Evolutionary conservation across 169 alveolate species (phyloP), one percentile per base, ranked within the genome.

Genomic region (Ichthyophthirius multifiliis): DNA sequence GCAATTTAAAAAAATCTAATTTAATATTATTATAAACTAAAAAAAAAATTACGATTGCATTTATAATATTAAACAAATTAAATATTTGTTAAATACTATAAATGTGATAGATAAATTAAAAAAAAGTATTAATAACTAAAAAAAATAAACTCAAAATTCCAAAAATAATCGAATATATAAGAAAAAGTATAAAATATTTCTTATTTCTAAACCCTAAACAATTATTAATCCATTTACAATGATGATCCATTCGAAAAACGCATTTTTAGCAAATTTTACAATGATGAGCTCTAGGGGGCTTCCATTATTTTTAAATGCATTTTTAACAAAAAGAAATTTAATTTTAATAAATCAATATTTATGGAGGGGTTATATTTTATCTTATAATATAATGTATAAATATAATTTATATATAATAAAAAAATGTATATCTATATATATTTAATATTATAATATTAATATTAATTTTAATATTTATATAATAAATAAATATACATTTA

Each of bases 221-320:
- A 84, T 95, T 96, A 73, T 92, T 93, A 16, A 93, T 89, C 96
- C 97, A 93, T n/a, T 64, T 83, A 80, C 98, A 96, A 31, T 77
- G 84, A 82, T 96, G 98, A 88, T 96, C 98, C 96, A 92, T 91
- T 77, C 88, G 87, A 43, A 89, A 76, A 81, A 94, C 89, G 78
- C 98, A 96, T 13, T 89, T 87, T 41, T 88, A 80, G 75, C 99
- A 96, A 39, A 88, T 88, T 65, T 92, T 88, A 85, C 98, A 96
- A 86, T 96, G 99, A 80, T 95, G 97, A 16, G 96, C 94, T 62
- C 99, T 81, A 23, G 84, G 90, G 10, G 99, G 98, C 45, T 95
- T 92, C 82, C 94, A 93, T 64, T 83, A 82, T 31, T 87, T 82
- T 27, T 87, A 86, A 15, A 18, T 2, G 13, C 89, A 83, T 67